phyloP scores from a whole-genome alignment of 106 monocot species.

The Cymbidium sinense region DNA sequence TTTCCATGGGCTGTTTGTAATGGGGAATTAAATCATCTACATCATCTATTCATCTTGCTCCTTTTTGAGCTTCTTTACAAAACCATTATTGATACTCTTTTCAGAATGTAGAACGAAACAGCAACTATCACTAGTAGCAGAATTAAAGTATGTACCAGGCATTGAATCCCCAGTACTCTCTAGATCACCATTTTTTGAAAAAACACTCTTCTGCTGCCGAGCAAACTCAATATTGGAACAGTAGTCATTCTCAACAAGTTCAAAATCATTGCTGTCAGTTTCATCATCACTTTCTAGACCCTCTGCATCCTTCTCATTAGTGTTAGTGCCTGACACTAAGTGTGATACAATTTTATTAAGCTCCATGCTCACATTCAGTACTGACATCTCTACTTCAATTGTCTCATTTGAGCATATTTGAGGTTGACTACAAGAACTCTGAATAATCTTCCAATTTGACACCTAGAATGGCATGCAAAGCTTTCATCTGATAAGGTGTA shows the following conservation, averaged over 20 bases:
- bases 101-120: neutral
- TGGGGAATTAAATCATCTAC: neutral
- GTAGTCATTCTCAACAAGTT: constrained; percentile 32
- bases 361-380: constrained; percentile 51
- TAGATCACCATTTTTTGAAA: constrained; percentile 21
- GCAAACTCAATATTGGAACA: constrained; percentile 14
- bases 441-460: too few species aligned
- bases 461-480: too few species aligned
- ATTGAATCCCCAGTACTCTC: constrained; percentile 39
- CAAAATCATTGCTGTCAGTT: constrained; percentile 44
- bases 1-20: constrained; percentile 1
- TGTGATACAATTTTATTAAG: constrained; percentile 33
- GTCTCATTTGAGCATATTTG: constrained; percentile 14
- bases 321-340: constrained; percentile 15
- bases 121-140: neutral
- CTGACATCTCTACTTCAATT: constrained; percentile 44
- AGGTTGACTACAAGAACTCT: too few species aligned
- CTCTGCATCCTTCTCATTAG: constrained; percentile 5
- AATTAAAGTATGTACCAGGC: neutral
- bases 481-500: constrained; percentile 28
- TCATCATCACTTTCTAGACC: constrained; percentile 16
- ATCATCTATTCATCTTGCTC: constrained; percentile 4
- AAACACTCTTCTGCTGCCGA: neutral
- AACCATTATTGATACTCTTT: neutral
- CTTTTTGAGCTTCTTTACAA: neutral